A percentile compares a stretch with the other conserved stretches of the same genome.
These are phyloP conservation scores for Dillenia turbinata DNA, from an alignment of 164 flowering plant genomes.

Conservation along the genomic window DNA sequence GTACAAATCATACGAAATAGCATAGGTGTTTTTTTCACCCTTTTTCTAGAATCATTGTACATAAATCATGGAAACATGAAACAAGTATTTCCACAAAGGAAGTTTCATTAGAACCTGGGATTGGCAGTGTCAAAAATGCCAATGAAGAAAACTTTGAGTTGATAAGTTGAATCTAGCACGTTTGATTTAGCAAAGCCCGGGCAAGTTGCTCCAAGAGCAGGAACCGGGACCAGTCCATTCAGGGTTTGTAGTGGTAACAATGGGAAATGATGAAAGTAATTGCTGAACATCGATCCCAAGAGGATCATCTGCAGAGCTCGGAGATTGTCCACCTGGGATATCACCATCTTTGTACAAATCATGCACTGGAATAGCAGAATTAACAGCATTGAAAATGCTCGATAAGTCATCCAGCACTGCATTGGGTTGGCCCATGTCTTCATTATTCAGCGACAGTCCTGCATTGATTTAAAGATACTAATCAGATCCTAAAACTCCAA, in stretches of 20 bases:
- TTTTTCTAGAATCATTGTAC: too few species aligned
- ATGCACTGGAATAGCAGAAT: constrained; percentile 29
- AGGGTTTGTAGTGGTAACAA: constrained; percentile 13
- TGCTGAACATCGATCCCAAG: constrained; percentile 37
- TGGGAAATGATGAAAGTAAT: constrained; percentile 12
- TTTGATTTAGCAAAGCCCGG: constrained; percentile 31
- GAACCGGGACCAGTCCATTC: constrained; percentile 26
- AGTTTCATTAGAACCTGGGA: too few species aligned
- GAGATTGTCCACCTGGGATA: constrained; percentile 33
- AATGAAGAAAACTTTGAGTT: too few species aligned
- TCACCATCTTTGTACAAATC: constrained; percentile 41
- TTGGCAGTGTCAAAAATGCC: too few species aligned
- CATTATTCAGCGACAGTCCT: constrained; percentile 25
- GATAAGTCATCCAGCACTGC: constrained; percentile 47
- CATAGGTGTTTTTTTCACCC: too few species aligned
- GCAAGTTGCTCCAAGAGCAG: constrained; percentile 41
- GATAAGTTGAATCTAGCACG: too few species aligned
- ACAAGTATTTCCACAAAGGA: too few species aligned
- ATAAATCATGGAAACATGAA: too few species aligned
- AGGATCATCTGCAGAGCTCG: constrained; percentile 28
- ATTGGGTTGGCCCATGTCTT: constrained; percentile 21
- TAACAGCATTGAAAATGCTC: constrained; percentile 44
- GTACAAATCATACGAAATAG: too few species aligned
- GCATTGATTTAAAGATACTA: neutral
- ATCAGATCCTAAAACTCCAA: neutral